Evolutionary conservation across 768 basidiomycete genomes (phyloP), one percentile per base, ranked within the genome.

Genomic region (Collybia sordida): DNA sequence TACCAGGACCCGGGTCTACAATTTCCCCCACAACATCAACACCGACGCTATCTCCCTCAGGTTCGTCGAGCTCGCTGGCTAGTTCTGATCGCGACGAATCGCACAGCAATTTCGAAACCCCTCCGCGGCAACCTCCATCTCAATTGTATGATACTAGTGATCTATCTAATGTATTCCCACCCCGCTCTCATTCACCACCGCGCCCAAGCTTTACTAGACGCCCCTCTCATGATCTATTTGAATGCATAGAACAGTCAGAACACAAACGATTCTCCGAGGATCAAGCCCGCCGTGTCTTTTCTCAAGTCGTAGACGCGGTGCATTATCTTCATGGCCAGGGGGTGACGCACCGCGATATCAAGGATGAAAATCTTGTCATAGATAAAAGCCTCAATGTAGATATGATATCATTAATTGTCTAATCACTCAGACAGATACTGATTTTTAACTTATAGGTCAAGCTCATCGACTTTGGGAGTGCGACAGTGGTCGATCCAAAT

Each of bases 381-480:
- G 89, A 90, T 68, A 73, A 70, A 65, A 71, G 88, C 54, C 75
- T 90, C 54, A 87, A 81, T 72, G 88, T 86, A 60, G 51, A 17
- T 38, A 22, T n/a, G 71, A 51, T 25, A 31, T 37, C 27, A 34
- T 4, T 46, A 41, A 2, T 17, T 4, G 38, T 22, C 12, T 23
- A 7, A 12, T 35, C 46, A 9, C 9, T 23, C 28, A 19, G n/a
- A 11, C 27, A 31, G 18, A 31, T 14, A 25, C 48, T 31, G 6
- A 55, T 22, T 35, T 17, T 6, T 12, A 17, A 31, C 38, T 6
- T 37, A 34, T 64, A 92, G 86, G 88, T 96, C 61, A 98, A 98
- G 65, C 77, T 98, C 43, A 94, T 98, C 60, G 95, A 98, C 71
- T 98, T 98, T 65, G 95, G 95, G 41, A 91, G 89, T 56, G 92